phyloP scores from a whole-genome alignment of 2,329 filamentous ascomycete species.

The Aspergillus fumigatiaffinis region DNA sequence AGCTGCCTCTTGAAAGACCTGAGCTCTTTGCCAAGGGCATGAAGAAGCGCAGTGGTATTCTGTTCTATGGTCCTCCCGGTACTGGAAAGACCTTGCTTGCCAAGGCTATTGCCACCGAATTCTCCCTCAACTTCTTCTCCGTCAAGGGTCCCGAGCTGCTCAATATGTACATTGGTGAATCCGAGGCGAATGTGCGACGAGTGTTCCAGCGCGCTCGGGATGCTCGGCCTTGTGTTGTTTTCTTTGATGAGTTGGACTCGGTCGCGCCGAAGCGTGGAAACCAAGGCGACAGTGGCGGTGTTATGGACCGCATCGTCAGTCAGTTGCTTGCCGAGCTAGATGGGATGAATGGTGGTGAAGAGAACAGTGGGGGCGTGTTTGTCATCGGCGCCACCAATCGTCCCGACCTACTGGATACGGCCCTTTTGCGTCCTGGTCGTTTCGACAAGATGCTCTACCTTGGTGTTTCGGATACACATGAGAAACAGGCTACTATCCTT shows the following conservation, averaged over 20 bases:
- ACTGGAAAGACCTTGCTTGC: conserved; percentile 99
- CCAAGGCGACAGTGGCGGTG: conserved; percentile 92
- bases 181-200: conserved; percentile 97
- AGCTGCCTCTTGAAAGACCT: conserved; percentile 82
- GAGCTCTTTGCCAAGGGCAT: conserved; percentile 95
- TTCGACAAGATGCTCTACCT: conserved; percentile 99
- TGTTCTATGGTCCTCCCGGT: conserved; percentile 98
- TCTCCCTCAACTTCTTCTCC: conserved; percentile 98
- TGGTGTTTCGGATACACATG: conserved; percentile 92
- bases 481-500: conserved; percentile 91
- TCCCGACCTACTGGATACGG: conserved; percentile 87
- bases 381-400: conserved; percentile 96
- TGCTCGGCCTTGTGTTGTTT: conserved; percentile 95
- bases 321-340: conserved; percentile 93
- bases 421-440: conserved; percentile 78
- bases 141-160: conserved; percentile 97
- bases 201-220: conserved; percentile 99
- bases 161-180: conserved; percentile 99
- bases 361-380: conserved; percentile 76
- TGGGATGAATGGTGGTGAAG: conserved; percentile 92
- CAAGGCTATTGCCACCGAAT: conserved; percentile 98
- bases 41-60: conserved; percentile 97
- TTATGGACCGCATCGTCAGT: conserved; percentile 96
- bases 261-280: conserved; percentile 96
- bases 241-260: conserved; percentile 96